Conservation (phyloP, 495 filamentous ascomycete genomes). For the Hypoxylon perforatum region DNA sequence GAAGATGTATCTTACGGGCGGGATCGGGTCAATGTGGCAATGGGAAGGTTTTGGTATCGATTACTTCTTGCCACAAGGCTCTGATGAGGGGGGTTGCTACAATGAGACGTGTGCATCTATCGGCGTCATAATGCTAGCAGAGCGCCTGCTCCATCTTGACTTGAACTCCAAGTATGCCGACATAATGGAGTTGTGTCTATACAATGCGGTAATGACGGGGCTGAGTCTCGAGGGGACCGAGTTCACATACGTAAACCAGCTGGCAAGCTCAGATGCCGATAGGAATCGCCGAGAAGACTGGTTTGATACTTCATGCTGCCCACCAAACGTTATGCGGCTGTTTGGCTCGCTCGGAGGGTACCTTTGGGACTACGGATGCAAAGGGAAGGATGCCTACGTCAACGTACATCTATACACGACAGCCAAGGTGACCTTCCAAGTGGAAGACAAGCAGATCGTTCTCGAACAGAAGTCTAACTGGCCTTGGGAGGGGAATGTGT, state of each 20-base stretch:
- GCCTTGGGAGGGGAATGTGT: conserved; percentile 65
- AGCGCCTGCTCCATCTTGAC: conserved; percentile 63
- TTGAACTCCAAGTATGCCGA: conserved; percentile 65
- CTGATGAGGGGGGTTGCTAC: conserved; percentile 70
- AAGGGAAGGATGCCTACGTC: conserved; percentile 47
- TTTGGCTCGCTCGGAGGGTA: conserved; percentile 66
- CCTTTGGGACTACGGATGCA: conserved; percentile 56
- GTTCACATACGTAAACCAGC: conserved; percentile 69
- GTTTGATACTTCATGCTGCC: conserved; percentile 69
- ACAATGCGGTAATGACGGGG: conserved; percentile 68
- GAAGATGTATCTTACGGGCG: conserved; percentile 71
- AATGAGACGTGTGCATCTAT: conserved; percentile 71
- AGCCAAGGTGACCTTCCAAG: conserved; percentile 54
- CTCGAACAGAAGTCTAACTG: conserved; percentile 63
- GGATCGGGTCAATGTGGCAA: conserved; percentile 68
- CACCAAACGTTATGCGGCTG: conserved; percentile 65
- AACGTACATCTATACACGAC: conserved; percentile 65
- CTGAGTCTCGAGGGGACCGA: conserved; percentile 59
- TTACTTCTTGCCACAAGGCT: conserved; percentile 67
- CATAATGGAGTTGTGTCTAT: conserved; percentile 69
- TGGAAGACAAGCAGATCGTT: conserved; percentile 48
- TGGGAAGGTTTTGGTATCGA: conserved; percentile 72
- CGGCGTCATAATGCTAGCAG: conserved; percentile 69
- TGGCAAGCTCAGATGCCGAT: conserved; percentile 62
- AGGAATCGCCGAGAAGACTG: conserved; percentile 58